A percentile compares a stretch with the other conserved stretches of the same genome.
phyloP scores from a whole-genome alignment of 345 rosid species.

The Acer yangbiense region DNA sequence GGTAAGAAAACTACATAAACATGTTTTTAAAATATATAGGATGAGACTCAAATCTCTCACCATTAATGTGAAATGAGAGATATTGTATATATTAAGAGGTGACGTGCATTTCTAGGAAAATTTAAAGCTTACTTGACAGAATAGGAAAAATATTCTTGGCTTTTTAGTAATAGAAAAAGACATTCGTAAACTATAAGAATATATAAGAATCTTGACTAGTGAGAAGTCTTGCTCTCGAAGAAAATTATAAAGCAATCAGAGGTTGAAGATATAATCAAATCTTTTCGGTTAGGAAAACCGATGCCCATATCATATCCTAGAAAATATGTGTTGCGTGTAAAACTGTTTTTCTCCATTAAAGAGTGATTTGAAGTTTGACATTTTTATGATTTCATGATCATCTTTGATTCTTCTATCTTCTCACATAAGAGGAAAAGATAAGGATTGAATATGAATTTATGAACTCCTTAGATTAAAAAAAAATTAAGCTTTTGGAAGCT shows the following conservation, averaged over 20 bases:
- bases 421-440: background rate
- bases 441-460: background rate
- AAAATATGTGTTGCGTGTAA: conserved; percentile 10
- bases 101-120: background rate
- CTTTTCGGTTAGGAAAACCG: conserved; percentile 2
- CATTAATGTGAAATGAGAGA: no score
- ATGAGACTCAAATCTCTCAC: no score
- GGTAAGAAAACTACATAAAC: no score
- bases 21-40: no score
- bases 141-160: background rate
- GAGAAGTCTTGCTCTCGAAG: conserved; percentile 23
- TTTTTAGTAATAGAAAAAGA: no score
- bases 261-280: conserved; percentile 3
- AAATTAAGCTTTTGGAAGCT: background rate
- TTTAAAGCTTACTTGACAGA: background rate
- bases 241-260: background rate
- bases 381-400: background rate
- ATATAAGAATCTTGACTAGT: conserved; percentile 8
- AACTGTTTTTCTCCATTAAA: background rate
- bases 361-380: background rate
- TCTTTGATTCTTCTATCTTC: background rate
- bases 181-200: background rate
- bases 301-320: background rate
- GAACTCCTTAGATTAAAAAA: background rate
- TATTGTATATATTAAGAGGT: no score